Evolutionary conservation across 768 basidiomycete genomes (phyloP), one percentile per base, ranked within the genome.

Genomic region (Clathrus columnatus): DNA sequence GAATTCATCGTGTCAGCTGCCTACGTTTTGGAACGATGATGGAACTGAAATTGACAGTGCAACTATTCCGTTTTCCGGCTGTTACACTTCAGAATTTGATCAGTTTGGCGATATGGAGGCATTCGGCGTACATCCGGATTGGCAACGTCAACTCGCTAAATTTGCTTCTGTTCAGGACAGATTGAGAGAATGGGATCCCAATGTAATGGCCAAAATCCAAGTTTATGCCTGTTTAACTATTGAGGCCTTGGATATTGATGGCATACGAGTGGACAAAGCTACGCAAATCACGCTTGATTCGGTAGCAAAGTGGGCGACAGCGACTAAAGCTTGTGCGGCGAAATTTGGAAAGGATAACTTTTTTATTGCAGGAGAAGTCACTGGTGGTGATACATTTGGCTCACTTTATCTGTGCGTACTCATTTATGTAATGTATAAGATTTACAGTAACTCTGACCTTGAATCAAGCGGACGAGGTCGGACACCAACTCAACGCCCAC

Each of bases 21-120:
- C 93, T 14, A 74, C 72, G 14, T 86, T 96, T 63, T 95, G 89
- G 87, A 69, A 78, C 45, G 83, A 92, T 49, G 80, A 85, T 59
- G 93, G 87, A 21, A 75, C 76, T 0, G 71, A 81, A 49, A 72
- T 88, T 61, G 68, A 71, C 49, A 70, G 77, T 7, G 68, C 79
- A n/a, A 70, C 82, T 53, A 70, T 74, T 14, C 16, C 4, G 5
- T 23, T 55, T 18, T 70, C 77, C 49, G 92, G 92, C 18, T 96
- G 93, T 68, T 73, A 84, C 60, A 66, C 70, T 14, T 92, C 89
- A 17, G 91, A 93, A 59, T 94, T 95, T 62, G 93, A 96, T 69
- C 92, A 95, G 58, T 96, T 87, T 62, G 93, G 93, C 59, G 93
- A 96, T 71, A 91, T 91, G 82, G 93, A 96, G 68, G 93, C 93